Evolutionary conservation across 805 yeast species (phyloP), one percentile per base, ranked within the genome.

Genomic region (Sugiyamaella boreocaroliniensis): DNA sequence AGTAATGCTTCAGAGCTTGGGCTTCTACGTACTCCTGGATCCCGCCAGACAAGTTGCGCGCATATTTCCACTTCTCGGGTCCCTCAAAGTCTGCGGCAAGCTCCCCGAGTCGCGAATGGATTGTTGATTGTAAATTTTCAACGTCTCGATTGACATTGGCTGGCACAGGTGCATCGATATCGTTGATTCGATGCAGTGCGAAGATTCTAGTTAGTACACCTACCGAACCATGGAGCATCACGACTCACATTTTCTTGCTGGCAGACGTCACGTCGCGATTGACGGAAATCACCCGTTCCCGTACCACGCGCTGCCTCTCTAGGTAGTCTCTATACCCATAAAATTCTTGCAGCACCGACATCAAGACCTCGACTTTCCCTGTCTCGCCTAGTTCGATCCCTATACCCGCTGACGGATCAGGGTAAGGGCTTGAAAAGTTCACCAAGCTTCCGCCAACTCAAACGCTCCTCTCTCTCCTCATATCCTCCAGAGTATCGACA

Each of bases 241-340:
- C n/a, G 11, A 43, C 60, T 20, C 29, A 57, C 57, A 71, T 53
- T 55, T 72, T 72, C 53, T 72, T 72, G 51, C 76, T 70, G 46
- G 59, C 59, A 6, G 69, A 61, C n/a, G 73, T 72, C 50, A 72
- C 63, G 47, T 72, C 76, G 42, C 76, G 59, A 40, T 71, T 65
- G 1, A 63, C 55, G 49, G 70, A 62, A 18, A 72, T 73, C 15
- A 72, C 62, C 20, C 53, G 49, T 45, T 71, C 74, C 43, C 76
- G 55, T 32, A 66, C 68, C 43, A 62, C 71, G 29, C 72, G 74
- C 50, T 59, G 40, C n/a, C 29, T 50, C 19, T 64, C 68, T 18
- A 64, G 55, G 9, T 40, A 20, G 14, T 32, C 37, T 12, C 50
- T 40, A 29, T 52, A 54, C 40, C 10, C 34, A 12, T 18, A 43